Conservation (phyloP, 805 yeast genomes). For the Ogataea neopini region DNA sequence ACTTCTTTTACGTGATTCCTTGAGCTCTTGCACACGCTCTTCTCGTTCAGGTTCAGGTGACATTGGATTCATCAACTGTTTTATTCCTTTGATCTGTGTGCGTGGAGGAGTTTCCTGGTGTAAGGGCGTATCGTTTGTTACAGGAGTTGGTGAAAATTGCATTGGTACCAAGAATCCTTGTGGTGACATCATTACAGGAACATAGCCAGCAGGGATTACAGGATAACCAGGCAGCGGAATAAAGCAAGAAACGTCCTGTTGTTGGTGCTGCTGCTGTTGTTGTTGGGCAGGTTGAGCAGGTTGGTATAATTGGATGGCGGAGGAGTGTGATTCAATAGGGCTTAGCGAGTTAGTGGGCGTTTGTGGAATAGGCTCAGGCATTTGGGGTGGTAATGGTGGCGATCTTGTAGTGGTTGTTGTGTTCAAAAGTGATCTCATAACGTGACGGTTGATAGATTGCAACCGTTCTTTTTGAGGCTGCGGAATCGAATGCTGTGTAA, state of each 20-base stretch:
- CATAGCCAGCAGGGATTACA: conserved; percentile 29
- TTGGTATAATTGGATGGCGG: background rate
- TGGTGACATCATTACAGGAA: conserved; percentile 35
- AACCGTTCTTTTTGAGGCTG: conserved; percentile 19
- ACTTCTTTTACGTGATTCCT: background rate
- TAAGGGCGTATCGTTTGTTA: conserved; percentile 7
- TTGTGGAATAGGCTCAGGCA: conserved; percentile 6
- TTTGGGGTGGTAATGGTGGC: too few relatives aligned
- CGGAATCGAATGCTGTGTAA: conserved; percentile 8
- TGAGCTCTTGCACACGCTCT: background rate
- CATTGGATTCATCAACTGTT: conserved; percentile 20
- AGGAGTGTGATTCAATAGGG: background rate
- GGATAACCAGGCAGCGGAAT: conserved; percentile 28
- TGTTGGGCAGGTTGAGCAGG: too few relatives aligned
- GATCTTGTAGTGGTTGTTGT: conserved; percentile 4
- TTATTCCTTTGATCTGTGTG: conserved; percentile 10
- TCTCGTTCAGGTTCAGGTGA: conserved; percentile 10
- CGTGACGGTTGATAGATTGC: conserved; percentile 19
- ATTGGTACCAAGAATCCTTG: conserved; percentile 32
- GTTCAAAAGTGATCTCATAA: conserved; percentile 17
- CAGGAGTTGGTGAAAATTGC: conserved; percentile 26
- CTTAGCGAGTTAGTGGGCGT: conserved; percentile 1
- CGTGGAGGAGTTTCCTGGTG: conserved; percentile 2
- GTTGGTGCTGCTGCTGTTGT: conserved; percentile 4
- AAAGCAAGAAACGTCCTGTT: conserved; percentile 20